phyloP scores from a whole-genome alignment of 202 grass and related monocot species.

The Panicum hallii region DNA sequence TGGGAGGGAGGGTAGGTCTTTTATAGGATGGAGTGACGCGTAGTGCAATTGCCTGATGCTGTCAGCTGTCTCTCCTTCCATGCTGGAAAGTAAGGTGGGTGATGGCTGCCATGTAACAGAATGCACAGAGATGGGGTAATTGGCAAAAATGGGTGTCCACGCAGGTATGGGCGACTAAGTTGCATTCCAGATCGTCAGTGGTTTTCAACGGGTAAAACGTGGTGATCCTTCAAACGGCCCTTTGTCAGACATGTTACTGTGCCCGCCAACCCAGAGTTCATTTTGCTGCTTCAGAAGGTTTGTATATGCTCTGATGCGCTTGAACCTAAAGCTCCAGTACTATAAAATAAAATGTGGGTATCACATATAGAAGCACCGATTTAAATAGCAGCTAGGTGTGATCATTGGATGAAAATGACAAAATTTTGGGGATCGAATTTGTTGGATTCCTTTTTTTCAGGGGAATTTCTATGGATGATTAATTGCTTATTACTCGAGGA shows the following conservation, averaged over 20 bases:
- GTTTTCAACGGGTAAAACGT: background rate
- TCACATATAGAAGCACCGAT: background rate
- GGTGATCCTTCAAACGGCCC: background rate
- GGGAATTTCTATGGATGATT: background rate
- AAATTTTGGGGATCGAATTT: background rate
- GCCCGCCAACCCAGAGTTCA: background rate
- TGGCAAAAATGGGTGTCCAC: background rate
- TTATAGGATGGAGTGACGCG: conserved; percentile 45
- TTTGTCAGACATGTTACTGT: background rate
- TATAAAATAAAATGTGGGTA: background rate
- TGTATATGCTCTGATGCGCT: background rate
- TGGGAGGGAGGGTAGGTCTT: conserved; percentile 30
- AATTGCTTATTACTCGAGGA: background rate
- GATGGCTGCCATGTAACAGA: conserved; percentile 21
- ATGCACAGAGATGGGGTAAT: conserved; percentile 9
- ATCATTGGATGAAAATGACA: background rate
- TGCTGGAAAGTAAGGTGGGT: conserved; percentile 24
- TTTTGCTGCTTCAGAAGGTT: background rate
- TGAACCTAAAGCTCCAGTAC: background rate
- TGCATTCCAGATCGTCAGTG: background rate
- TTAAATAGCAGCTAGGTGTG: background rate
- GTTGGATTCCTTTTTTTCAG: background rate
- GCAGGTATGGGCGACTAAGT: background rate
- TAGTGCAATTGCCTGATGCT: conserved; percentile 33
- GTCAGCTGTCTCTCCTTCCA: background rate